phyloP scores from a whole-genome alignment of 345 rosid species.

The Eutrema yunnanense region DNA sequence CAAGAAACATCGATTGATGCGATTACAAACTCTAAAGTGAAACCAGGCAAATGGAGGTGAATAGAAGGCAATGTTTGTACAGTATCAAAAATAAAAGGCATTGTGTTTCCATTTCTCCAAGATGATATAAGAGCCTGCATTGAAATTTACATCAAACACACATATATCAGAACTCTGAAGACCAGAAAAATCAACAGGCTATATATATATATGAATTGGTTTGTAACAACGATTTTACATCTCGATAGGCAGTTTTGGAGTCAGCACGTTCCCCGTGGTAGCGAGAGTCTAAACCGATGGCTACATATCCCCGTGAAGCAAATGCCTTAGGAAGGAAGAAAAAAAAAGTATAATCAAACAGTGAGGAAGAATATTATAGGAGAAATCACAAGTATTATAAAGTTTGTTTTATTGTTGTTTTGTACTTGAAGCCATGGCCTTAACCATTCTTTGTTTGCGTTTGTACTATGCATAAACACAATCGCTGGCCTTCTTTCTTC shows the following conservation, averaged over 20 bases:
- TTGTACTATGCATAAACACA: slow-evolving; percentile 81
- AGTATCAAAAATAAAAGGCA: slow-evolving; percentile 92
- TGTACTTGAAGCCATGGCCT: slow-evolving; percentile 84
- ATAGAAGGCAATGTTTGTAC: slow-evolving; percentile 27
- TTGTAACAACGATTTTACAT: slow-evolving; percentile 32
- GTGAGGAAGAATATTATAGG: not conserved
- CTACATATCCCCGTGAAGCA: slow-evolving; percentile 84
- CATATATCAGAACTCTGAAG: not conserved
- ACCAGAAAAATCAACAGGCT: not conserved
- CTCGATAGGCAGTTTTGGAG: slow-evolving; percentile 53
- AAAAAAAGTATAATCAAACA: slow-evolving; percentile 3
- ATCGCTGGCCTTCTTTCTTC: slow-evolving; percentile 56
- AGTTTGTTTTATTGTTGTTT: not conserved
- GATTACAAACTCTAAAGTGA: not conserved
- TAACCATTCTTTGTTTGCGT: slow-evolving; percentile 78
- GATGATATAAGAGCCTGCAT: slow-evolving; percentile 83
- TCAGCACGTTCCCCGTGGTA: slow-evolving; percentile 87
- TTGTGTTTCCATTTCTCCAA: slow-evolving; percentile 74
- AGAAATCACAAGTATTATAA: not conserved
- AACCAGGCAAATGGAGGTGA: not conserved
- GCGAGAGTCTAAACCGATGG: slow-evolving; percentile 81
- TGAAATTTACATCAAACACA: not conserved
- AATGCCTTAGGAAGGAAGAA: slow-evolving; percentile 43
- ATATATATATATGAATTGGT: not conserved
- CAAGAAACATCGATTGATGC: not conserved